A percentile compares a stretch with the other conserved stretches of the same genome.
phyloP scores from a whole-genome alignment of 148 eudicot species.

The Rhododendron griersonianum region DNA sequence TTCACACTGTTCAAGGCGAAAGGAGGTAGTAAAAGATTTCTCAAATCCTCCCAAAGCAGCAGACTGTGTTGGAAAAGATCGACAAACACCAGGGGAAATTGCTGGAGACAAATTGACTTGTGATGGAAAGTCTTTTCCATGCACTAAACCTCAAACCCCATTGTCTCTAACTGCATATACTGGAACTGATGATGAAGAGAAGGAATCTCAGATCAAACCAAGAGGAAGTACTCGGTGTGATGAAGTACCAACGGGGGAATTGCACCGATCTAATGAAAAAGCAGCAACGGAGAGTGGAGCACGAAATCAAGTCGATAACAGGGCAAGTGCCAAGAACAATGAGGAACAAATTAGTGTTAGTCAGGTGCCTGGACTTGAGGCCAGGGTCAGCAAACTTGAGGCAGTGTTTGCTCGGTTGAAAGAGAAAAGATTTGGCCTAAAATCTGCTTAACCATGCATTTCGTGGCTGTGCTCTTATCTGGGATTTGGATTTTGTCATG shows the following conservation, averaged over 20 bases:
- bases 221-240: not conserved
- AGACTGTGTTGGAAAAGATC: slow-evolving; percentile 5
- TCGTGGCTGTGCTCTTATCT: not conserved
- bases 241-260: not conserved
- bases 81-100: not conserved
- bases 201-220: not conserved
- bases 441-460: not conserved
- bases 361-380: not conserved
- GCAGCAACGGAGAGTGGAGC: not conserved
- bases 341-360: not conserved
- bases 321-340: not conserved
- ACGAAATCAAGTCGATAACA: not conserved
- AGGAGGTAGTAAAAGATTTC: not conserved
- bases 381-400: not conserved
- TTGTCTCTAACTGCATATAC: not conserved
- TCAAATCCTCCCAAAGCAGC: slow-evolving; percentile 9
- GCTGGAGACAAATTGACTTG: not conserved
- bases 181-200: not conserved
- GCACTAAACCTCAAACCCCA: not conserved
- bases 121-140: not conserved
- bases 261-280: not conserved
- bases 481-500: not conserved
- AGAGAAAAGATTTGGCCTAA: not conserved
- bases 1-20: not conserved
- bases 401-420: not conserved